Evolutionary conservation across 306 rosid species (phyloP).

Genomic region (Pyrus communis): DNA sequence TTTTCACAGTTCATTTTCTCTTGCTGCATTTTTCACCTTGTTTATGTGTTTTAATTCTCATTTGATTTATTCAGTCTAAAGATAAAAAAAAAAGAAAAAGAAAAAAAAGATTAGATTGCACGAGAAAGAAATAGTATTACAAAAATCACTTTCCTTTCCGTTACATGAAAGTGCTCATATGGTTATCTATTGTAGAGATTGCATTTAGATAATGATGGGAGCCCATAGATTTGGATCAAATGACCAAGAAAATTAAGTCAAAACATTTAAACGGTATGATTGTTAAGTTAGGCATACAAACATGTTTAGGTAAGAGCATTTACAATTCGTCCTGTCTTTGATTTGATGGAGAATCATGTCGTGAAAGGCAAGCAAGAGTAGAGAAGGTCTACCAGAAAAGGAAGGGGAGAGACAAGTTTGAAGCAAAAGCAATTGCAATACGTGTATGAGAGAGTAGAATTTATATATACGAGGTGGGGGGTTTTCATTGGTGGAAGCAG

Average conservation of each 20-base stretch:
- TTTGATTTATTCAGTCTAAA: background rate
- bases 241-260: background rate
- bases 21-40: too few relatives aligned
- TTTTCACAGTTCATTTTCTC: too few relatives aligned
- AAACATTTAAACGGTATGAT: background rate
- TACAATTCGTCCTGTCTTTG: background rate
- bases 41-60: too few relatives aligned
- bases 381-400: background rate
- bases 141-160: too few relatives aligned
- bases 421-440: slow-evolving; percentile 1
- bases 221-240: background rate
- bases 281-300: background rate
- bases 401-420: background rate
- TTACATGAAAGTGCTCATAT: too few relatives aligned
- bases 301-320: background rate
- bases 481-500: background rate
- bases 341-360: background rate
- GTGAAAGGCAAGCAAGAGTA: slow-evolving; percentile 1
- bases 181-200: background rate
- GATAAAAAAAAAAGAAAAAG: background rate
- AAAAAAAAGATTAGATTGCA: too few relatives aligned
- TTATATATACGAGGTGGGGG: background rate
- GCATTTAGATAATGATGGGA: background rate
- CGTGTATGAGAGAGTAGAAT: background rate
- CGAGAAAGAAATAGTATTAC: too few relatives aligned